Evolutionary conservation across 2,329 filamentous ascomycete genomes (phyloP), one percentile per base, ranked within the genome.

Genomic region (Colletotrichum salicis): DNA sequence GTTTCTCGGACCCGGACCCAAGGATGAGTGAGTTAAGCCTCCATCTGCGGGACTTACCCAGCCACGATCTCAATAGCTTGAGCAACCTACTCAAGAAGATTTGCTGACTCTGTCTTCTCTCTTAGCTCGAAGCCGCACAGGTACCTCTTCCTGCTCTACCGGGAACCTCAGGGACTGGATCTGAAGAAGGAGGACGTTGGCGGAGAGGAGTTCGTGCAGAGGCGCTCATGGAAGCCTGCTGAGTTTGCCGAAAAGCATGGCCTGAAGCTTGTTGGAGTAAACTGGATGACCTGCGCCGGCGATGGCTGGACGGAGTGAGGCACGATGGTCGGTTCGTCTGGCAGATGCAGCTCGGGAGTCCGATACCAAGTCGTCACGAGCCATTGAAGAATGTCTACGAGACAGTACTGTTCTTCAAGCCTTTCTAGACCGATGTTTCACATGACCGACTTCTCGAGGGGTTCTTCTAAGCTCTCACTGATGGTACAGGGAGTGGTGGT

Each of bases 261-360:
- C 0, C 75, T 86, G 57, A 75, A 74, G 15, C 79, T 86, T 19
- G 83, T 84, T 0, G 81, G 79, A 0, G 75, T 82, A 8, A 85
- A 85, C 64, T 86, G 84, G 85, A 86, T 86, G 83, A 79, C 79
- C 0, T 83, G 84, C 22, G 84, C 82, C 55, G 83, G 83, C 1
- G 83, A 86, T 67, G 83, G 82, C 1, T 85, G 84, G 83, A 77
- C 77, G 54, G 76, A 76, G 58, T 77, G 37, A 74, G 19, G n/a
- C n/a, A n/a, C 33, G 22, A 19, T 11, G 6, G 4, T 3, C 24
- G 27, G 24, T 31, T 11, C n/a, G 29, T 35, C 6, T 29, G 12
- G n/a, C 37, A 22, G 19, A 33, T 33, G 22, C 4, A 62, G 60
- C 19, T n/a, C 6, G 8, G 22, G 15, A 10, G 27, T 13, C 12